These are phyloP conservation scores for Pichia thaimueangensis DNA, from an alignment of 805 yeast genomes.

Conservation along the genomic window DNA sequence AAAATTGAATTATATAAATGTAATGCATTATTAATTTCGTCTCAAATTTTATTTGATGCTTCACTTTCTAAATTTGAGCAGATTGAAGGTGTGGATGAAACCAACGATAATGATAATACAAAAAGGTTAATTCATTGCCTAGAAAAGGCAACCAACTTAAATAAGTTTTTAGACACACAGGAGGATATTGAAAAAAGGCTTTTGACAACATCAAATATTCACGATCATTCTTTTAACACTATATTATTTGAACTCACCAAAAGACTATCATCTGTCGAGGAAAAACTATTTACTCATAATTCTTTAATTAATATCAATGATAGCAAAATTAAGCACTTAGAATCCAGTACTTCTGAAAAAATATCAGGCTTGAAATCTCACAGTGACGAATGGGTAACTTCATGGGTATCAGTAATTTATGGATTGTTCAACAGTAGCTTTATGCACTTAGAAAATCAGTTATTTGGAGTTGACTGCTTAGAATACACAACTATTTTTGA, in stretches of 20 bases:
- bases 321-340: slow-evolving; percentile 10
- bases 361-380: slow-evolving; percentile 10
- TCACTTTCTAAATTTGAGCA: slow-evolving; percentile 24
- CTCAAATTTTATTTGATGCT: slow-evolving; percentile 26
- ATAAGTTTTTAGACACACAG: slow-evolving; percentile 3
- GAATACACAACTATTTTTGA: slow-evolving; percentile 19
- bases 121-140: slow-evolving; percentile 17
- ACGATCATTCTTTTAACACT: slow-evolving; percentile 19
- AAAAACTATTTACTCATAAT: slow-evolving; percentile 2
- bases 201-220: slow-evolving; percentile 8
- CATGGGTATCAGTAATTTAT: slow-evolving; percentile 27
- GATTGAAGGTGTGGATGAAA: slow-evolving; percentile 7
- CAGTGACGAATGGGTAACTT: slow-evolving; percentile 21
- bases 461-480: slow-evolving; percentile 22
- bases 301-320: slow-evolving; percentile 10
- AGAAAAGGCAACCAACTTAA: slow-evolving; percentile 14
- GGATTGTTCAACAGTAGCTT: slow-evolving; percentile 24
- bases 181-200: background rate
- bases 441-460: slow-evolving; percentile 21
- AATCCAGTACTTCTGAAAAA: slow-evolving; percentile 9
- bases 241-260: slow-evolving; percentile 17
- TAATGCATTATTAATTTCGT: slow-evolving; percentile 19
- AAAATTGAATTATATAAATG: slow-evolving; percentile 25
- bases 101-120: background rate
- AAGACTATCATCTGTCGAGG: slow-evolving; percentile 12